Base-by-base conservation (phyloP, 192 early-diverging fungal species). In the Coemansia sp. region DNA sequence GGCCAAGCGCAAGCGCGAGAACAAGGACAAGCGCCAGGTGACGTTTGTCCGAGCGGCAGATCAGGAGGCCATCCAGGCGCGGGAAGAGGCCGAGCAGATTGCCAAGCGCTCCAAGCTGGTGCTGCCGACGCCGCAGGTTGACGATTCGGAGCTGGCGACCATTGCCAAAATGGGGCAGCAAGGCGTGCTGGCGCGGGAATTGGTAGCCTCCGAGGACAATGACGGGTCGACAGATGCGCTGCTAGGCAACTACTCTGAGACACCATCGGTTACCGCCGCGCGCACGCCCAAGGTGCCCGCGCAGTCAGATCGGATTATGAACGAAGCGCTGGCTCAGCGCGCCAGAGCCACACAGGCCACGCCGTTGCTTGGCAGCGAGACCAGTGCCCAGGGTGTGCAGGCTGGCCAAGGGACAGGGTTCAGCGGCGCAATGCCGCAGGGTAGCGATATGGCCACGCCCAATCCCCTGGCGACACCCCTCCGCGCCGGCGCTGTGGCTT, bases 101-200 rank as follows among this genome's bases (percentile, higher is more conserved):
- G 67, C 82, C 15, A 88, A 89, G 46, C 83, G 96, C 38, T 81
- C 82, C 39, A 85, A 82, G 58, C 65, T 99, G 26, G 75, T 85
- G 27, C 79, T 99, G 25, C 96, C 96, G 9, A 68, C 88, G 0
- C 96, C 96, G 20, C 94, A 96, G 76, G 87, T 99, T 7, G 82
- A 85, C 35, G 92, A 95, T 51, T 73, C 74, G 6, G 96, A 99
- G 65, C 63, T 99, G 25, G 94, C 95, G 28, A 87, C 89, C 35
- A 88, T 96, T 46, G 88, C 92, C 20, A 94, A 94, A 69, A 82
- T 96, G 27, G 93, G 94, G 4, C 81, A 84, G 46, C 85, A 86
- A 43, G 88, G 89, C 19, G 86, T 90, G 51, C 81, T 81, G 38
- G 86, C 89, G 8, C 83, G 81, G 43, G 78, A 82, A 10, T 67